A percentile compares a stretch with the other conserved stretches of the same genome.
Evolutionary conservation across 441 rosid genomes (phyloP).

Genomic region (Mallotus japonicus): DNA sequence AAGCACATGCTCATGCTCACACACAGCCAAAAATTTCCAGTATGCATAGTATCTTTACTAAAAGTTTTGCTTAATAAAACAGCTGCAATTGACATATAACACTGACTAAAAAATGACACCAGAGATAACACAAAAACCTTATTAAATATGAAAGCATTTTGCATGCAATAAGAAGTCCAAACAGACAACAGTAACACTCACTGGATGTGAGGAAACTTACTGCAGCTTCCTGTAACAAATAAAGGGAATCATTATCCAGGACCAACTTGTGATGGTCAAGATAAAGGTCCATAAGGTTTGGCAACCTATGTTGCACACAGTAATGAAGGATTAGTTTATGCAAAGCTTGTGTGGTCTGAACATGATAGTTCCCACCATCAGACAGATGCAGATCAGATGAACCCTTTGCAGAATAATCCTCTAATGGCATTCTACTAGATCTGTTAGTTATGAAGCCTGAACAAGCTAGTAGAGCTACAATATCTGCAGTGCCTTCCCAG

Average conservation of each 20-base stretch:
- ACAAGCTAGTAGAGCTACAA: conserved; percentile 75
- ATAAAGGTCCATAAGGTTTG: conserved; percentile 90
- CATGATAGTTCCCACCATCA: conserved; percentile 37
- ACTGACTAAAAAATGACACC: not conserved
- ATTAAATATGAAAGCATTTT: not conserved
- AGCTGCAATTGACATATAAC: not conserved
- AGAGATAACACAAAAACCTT: not conserved
- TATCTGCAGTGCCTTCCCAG: conserved; percentile 83
- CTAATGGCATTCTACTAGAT: conserved; percentile 33
- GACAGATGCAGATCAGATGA: conserved; percentile 49
- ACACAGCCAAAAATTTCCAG: not conserved
- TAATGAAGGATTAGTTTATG: conserved; percentile 68
- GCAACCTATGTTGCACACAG: conserved; percentile 72
- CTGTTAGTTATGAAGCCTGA: conserved; percentile 68
- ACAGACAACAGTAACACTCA: conserved; percentile 28
- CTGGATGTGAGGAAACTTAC: conserved; percentile 63
- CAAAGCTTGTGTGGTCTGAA: conserved; percentile 53
- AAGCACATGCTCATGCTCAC: not conserved
- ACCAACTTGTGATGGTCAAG: conserved; percentile 78
- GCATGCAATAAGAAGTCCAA: conserved; percentile 9
- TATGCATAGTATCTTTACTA: not conserved
- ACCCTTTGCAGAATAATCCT: conserved; percentile 45
- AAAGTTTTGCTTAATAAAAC: not conserved
- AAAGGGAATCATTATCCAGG: conserved; percentile 56
- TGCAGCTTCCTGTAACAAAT: conserved; percentile 65